These are phyloP conservation scores for Diaporthe sp. DNA, from an alignment of 2,329 filamentous ascomycete genomes.

Conservation along the genomic window DNA sequence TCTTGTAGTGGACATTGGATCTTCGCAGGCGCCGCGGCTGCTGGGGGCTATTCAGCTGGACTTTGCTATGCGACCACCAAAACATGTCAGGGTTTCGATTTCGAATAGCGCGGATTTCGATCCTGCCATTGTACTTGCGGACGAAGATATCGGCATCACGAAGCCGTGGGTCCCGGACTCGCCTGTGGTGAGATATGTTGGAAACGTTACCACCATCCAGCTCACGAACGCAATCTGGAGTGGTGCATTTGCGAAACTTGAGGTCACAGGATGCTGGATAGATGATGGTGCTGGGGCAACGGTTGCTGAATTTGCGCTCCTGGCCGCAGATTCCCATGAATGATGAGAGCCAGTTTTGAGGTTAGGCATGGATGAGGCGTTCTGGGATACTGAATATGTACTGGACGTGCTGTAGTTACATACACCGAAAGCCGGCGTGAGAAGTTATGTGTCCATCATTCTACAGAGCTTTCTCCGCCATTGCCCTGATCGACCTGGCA, in stretches of 20 bases:
- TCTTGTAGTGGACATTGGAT: slow-evolving; percentile 62
- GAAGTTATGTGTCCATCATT: not conserved
- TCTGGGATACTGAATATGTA: slow-evolving; percentile 7
- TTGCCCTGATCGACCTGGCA: slow-evolving; percentile 30
- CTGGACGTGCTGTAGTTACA: not conserved
- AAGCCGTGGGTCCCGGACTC: slow-evolving; percentile 35
- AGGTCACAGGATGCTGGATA: slow-evolving; percentile 20
- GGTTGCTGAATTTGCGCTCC: slow-evolving; percentile 28
- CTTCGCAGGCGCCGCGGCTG: slow-evolving; percentile 21
- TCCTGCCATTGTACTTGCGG: slow-evolving; percentile 32
- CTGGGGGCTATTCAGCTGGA: slow-evolving; percentile 28
- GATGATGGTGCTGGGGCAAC: slow-evolving; percentile 24
- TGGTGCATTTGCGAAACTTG: slow-evolving; percentile 30
- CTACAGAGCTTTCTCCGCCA: slow-evolving; percentile 30
- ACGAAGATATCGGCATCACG: slow-evolving; percentile 35
- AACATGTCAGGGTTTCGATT: slow-evolving; percentile 35
- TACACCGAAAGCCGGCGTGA: not conserved
- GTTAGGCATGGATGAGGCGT: not conserved
- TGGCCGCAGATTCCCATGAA: not conserved
- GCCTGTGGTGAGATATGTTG: slow-evolving; percentile 28
- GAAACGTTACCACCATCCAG: slow-evolving; percentile 28
- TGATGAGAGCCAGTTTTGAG: not conserved
- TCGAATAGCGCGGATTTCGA: slow-evolving; percentile 31
- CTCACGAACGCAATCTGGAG: slow-evolving; percentile 23
- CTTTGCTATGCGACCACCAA: slow-evolving; percentile 33